Conservation (phyloP, 1,139 yeast species). For the Blastobotrys niveus region DNA sequence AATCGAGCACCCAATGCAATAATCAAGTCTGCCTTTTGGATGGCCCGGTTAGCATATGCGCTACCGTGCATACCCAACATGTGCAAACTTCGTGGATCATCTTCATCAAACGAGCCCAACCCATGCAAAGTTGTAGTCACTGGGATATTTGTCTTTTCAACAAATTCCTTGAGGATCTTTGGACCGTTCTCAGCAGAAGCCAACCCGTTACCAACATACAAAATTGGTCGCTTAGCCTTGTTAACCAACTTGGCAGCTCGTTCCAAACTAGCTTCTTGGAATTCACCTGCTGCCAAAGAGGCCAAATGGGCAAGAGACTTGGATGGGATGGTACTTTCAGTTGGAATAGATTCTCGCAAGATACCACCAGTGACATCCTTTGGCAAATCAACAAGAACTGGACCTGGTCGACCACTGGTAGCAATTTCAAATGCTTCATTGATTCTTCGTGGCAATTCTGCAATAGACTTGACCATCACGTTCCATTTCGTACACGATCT, state of each 20-base stretch:
- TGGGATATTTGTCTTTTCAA: slow-evolving; percentile 88
- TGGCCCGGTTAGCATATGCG: slow-evolving; percentile 90
- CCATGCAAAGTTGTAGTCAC: slow-evolving; percentile 95
- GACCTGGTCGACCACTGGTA: slow-evolving; percentile 94
- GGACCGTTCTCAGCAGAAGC: slow-evolving; percentile 81
- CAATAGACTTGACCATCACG: slow-evolving; percentile 93
- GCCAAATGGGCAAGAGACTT: slow-evolving; percentile 69
- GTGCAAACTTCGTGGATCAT: slow-evolving; percentile 82
- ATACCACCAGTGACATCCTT: slow-evolving; percentile 95
- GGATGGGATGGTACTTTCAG: slow-evolving; percentile 78
- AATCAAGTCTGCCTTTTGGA: slow-evolving; percentile 88
- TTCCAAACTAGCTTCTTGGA: slow-evolving; percentile 66
- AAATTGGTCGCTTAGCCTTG: slow-evolving; percentile 77
- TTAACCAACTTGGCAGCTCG: slow-evolving; percentile 76
- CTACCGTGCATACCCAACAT: slow-evolving; percentile 99
- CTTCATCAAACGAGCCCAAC: slow-evolving; percentile 90
- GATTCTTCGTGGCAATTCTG: slow-evolving; percentile 89
- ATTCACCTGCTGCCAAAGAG: slow-evolving; percentile 64
- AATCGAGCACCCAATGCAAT: slow-evolving; percentile 95
- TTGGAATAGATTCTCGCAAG: slow-evolving; percentile 80
- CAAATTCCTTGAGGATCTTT: slow-evolving; percentile 64
- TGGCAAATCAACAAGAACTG: slow-evolving; percentile 94
- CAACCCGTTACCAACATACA: slow-evolving; percentile 91
- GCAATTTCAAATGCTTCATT: slow-evolving; percentile 98
- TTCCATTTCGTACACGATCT: slow-evolving; percentile 99